Percentiles rank a stretch among this genome's conserved stretches.
Conservation (phyloP, 148 eudicot species). For the Chenopodium album region DNA sequence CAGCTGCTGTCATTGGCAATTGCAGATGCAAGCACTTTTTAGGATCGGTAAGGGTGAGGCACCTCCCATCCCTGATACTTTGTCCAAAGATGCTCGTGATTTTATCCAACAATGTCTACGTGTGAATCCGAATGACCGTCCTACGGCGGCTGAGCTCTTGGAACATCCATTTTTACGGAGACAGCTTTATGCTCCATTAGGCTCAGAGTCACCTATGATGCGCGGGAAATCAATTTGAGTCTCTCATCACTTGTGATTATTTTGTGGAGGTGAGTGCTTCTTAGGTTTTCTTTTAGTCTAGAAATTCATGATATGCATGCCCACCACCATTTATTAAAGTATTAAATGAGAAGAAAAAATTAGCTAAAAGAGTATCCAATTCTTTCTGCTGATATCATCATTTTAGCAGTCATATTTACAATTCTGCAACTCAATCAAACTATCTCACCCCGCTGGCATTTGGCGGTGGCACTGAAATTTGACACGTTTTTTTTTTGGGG, state of each 20-base stretch:
- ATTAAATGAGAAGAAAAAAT: too few relatives aligned
- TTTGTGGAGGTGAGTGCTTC: slow-evolving; percentile 19
- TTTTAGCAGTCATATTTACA: background rate
- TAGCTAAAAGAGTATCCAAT: background rate
- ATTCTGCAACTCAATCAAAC: too few relatives aligned
- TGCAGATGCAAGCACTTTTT: slow-evolving; percentile 68
- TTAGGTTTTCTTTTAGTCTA: background rate
- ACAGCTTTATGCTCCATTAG: slow-evolving; percentile 36
- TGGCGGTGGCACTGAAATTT: background rate
- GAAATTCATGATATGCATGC: background rate
- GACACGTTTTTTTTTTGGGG: background rate
- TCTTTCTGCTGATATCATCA: background rate
- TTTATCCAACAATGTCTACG: slow-evolving; percentile 46
- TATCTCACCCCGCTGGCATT: too few relatives aligned
- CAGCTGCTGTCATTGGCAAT: slow-evolving; percentile 11
- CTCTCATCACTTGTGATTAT: background rate
- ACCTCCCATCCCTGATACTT: slow-evolving; percentile 61
- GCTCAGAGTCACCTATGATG: slow-evolving; percentile 56
- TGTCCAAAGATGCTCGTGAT: slow-evolving; percentile 68
- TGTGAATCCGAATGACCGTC: slow-evolving; percentile 38
- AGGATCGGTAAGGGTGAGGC: slow-evolving; percentile 69
- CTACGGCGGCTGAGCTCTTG: slow-evolving; percentile 45
- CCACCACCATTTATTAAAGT: too few relatives aligned
- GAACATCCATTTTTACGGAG: slow-evolving; percentile 50
- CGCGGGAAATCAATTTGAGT: slow-evolving; percentile 29